phyloP scores from a whole-genome alignment of 2,329 filamentous ascomycete species.

The Penicillium sp. region DNA sequence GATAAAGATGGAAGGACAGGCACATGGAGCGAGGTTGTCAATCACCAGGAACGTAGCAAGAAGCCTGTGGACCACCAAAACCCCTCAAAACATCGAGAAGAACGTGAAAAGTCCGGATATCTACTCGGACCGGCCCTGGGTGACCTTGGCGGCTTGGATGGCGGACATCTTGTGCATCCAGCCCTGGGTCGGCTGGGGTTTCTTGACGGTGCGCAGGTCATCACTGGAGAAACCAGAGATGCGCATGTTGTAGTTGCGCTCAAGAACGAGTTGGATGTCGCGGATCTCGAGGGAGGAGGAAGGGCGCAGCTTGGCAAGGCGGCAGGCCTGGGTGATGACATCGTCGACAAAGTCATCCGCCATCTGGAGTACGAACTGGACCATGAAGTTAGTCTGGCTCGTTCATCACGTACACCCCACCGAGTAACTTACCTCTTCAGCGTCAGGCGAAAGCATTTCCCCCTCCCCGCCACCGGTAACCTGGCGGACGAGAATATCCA shows the following conservation, averaged over 20 bases:
- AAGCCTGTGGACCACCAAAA: too few relatives aligned
- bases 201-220: slow-evolving; percentile 87
- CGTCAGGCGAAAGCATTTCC: slow-evolving; percentile 78
- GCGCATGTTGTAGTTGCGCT: slow-evolving; percentile 81
- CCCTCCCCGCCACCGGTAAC: slow-evolving; percentile 75
- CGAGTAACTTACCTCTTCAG: slow-evolving; percentile 72
- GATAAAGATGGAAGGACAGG: too few relatives aligned
- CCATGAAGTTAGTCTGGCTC: not conserved
- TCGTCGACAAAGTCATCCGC: slow-evolving; percentile 94
- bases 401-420: not conserved
- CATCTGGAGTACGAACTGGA: slow-evolving; percentile 74
- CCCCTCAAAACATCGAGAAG: too few relatives aligned
- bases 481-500: slow-evolving; percentile 90
- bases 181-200: slow-evolving; percentile 76
- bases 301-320: slow-evolving; percentile 85
- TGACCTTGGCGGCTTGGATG: slow-evolving; percentile 82
- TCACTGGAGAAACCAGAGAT: slow-evolving; percentile 93
- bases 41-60: too few relatives aligned
- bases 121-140: slow-evolving; percentile 41
- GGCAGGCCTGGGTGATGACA: slow-evolving; percentile 78
- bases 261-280: slow-evolving; percentile 74
- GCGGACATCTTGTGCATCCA: slow-evolving; percentile 98
- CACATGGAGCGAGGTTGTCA: too few relatives aligned
- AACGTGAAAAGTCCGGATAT: not conserved
- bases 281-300: slow-evolving; percentile 85